Percentiles rank a stretch among this genome's conserved stretches.
These are phyloP conservation scores for Monosporascus sp. DNA, from an alignment of 2,329 filamentous ascomycete species.

Conservation along the genomic window DNA sequence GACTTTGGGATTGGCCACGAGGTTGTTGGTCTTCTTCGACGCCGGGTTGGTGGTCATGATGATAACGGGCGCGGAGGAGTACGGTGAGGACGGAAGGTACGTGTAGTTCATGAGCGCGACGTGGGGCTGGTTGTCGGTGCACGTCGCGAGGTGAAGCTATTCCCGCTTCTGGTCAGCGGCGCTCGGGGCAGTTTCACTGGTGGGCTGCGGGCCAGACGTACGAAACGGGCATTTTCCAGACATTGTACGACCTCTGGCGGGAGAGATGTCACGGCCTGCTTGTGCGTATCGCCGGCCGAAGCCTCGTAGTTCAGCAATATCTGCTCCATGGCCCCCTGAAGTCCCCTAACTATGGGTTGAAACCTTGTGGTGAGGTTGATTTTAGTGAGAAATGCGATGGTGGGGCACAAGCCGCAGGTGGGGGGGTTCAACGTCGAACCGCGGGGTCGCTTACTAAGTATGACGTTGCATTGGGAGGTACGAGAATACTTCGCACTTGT, in stretches of 20 bases:
- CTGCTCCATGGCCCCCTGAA: conserved; percentile 45
- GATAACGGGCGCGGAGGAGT: conserved; percentile 69
- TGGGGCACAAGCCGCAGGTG: no score
- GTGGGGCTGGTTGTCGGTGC: conserved; percentile 75
- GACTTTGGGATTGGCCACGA: conserved; percentile 78
- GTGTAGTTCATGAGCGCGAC: conserved; percentile 99
- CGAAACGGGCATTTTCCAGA: conserved; percentile 90
- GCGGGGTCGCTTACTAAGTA: no score
- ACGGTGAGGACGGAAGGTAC: conserved; percentile 77
- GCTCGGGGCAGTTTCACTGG: background rate
- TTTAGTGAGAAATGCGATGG: no score
- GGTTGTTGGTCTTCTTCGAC: conserved; percentile 76
- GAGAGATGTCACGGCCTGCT: conserved; percentile 62
- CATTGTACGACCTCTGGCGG: conserved; percentile 85
- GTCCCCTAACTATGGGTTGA: background rate
- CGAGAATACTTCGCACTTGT: no score
- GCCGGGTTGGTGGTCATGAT: conserved; percentile 87
- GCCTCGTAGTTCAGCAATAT: conserved; percentile 71
- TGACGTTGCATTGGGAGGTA: no score
- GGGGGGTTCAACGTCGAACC: no score
- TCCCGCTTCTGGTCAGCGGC: conserved; percentile 2
- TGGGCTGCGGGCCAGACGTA: conserved; percentile 38
- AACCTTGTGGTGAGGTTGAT: no score
- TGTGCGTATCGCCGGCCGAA: conserved; percentile 68
- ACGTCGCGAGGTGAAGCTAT: conserved; percentile 93